phyloP scores from a whole-genome alignment of 2,329 filamentous ascomycete species.

The Beauveria rudraprayagi region DNA sequence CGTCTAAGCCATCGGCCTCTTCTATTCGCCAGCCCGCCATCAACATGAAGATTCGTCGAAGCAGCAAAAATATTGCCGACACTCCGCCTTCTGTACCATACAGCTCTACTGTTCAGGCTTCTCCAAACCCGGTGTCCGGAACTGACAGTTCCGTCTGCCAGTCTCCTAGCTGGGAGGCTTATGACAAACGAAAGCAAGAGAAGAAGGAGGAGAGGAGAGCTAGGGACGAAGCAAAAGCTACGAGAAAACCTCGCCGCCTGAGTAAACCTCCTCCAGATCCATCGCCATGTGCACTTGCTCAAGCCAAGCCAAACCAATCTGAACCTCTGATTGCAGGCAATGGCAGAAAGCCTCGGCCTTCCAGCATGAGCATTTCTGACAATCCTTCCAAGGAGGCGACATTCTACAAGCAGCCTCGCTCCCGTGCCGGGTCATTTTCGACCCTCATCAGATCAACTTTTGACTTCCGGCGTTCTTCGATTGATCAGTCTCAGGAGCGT shows the following conservation, averaged over 20 bases:
- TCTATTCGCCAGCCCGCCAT: not conserved
- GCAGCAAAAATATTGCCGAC: not conserved
- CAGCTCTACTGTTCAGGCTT: slow-evolving; percentile 6
- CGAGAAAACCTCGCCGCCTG: slow-evolving; percentile 23
- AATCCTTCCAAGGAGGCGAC: slow-evolving; percentile 6
- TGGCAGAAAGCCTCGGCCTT: slow-evolving; percentile 15
- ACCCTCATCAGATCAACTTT: slow-evolving; percentile 28
- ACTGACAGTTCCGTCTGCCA: slow-evolving; percentile 41
- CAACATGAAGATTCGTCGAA: slow-evolving; percentile 6
- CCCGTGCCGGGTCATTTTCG: slow-evolving; percentile 29
- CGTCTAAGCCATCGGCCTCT: not conserved
- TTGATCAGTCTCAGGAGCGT: slow-evolving; percentile 23
- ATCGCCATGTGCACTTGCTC: slow-evolving; percentile 13
- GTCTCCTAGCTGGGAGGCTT: slow-evolving; percentile 55
- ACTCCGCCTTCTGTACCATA: slow-evolving; percentile 10
- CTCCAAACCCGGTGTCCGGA: not conserved
- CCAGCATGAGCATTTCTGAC: slow-evolving; percentile 11
- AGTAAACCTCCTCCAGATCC: slow-evolving; percentile 25
- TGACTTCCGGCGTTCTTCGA: slow-evolving; percentile 25
- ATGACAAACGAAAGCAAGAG: slow-evolving; percentile 44
- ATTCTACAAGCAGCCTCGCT: slow-evolving; percentile 19
- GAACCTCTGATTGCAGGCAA: slow-evolving; percentile 13
- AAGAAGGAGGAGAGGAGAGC: slow-evolving; percentile 40
- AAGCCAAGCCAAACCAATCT: slow-evolving; percentile 13
- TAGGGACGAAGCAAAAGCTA: slow-evolving; percentile 27